Conservation (phyloP, 2,329 filamentous ascomycete genomes). For the Aspergillus sp. region DNA sequence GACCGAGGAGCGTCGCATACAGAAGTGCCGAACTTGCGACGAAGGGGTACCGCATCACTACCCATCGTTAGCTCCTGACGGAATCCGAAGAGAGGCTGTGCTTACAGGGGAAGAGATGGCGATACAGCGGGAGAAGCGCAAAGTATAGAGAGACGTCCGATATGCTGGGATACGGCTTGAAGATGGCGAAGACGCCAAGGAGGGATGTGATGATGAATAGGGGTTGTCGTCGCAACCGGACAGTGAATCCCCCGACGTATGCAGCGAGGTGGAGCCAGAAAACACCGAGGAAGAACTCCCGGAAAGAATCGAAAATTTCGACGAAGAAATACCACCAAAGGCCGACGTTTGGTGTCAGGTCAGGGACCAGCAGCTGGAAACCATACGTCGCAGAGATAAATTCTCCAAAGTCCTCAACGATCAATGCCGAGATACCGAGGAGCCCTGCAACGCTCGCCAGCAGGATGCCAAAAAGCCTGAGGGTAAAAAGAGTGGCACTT, state of each 20-base stretch:
- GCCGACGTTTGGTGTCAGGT: slow-evolving; percentile 88
- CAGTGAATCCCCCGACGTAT: slow-evolving; percentile 77
- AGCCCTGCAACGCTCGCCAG: slow-evolving; percentile 50
- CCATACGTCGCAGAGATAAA: slow-evolving; percentile 87
- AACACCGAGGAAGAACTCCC: slow-evolving; percentile 91
- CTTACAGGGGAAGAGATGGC: slow-evolving; percentile 79
- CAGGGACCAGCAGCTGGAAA: slow-evolving; percentile 79
- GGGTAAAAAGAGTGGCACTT: slow-evolving; percentile 41
- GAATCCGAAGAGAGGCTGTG: slow-evolving; percentile 8
- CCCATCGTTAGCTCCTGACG: slow-evolving; percentile 15
- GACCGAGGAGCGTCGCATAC: slow-evolving; percentile 80
- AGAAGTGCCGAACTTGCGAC: slow-evolving; percentile 72
- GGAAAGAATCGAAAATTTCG: slow-evolving; percentile 98
- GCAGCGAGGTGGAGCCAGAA: slow-evolving; percentile 93
- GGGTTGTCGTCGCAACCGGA: slow-evolving; percentile 76
- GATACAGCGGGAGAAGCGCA: slow-evolving; percentile 70
- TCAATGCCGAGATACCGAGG: slow-evolving; percentile 59
- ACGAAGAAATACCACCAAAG: slow-evolving; percentile 99
- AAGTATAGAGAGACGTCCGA: slow-evolving; percentile 82
- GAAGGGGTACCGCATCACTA: slow-evolving; percentile 88
- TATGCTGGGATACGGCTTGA: slow-evolving; percentile 94
- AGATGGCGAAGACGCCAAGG: slow-evolving; percentile 82
- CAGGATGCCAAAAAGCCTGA: slow-evolving; percentile 46
- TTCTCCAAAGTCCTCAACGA: slow-evolving; percentile 73
- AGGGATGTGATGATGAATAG: slow-evolving; percentile 77